A percentile compares a stretch with the other conserved stretches of the same genome.
Conservation (phyloP, 164 flowering plant genomes). For the Berberis vulgaris region DNA sequence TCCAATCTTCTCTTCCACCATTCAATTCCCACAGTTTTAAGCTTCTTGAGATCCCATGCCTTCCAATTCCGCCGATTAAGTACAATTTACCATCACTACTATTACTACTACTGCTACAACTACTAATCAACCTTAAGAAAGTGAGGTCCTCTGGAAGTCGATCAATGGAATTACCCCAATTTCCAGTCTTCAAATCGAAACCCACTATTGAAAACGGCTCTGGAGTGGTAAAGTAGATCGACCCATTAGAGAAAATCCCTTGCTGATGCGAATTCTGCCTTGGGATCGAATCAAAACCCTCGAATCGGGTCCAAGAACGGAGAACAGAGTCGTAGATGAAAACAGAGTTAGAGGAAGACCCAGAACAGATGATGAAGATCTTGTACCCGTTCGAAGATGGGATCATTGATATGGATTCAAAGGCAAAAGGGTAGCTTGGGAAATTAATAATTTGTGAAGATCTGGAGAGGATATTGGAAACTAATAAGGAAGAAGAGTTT, state of each 20-base stretch:
- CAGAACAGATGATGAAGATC: constrained; percentile 11
- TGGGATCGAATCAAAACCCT: constrained; percentile 15
- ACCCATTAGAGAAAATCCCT: constrained; percentile 35
- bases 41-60: constrained; percentile 52
- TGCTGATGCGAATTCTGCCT: constrained; percentile 26
- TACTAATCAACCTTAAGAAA: constrained; percentile 40
- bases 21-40: constrained; percentile 49
- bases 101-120: constrained; percentile 9
- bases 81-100: constrained; percentile 28
- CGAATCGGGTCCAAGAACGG: constrained; percentile 33
- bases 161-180: constrained; percentile 22
- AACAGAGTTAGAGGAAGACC: constrained; percentile 15
- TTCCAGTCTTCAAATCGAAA: constrained; percentile 40
- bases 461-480: constrained; percentile 42
- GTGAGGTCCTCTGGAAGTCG: constrained; percentile 37
- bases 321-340: constrained; percentile 40
- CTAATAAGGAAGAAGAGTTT: constrained; percentile 32
- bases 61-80: constrained; percentile 61
- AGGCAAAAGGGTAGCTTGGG: constrained; percentile 35
- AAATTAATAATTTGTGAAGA: constrained; percentile 29
- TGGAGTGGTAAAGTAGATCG: constrained; percentile 39
- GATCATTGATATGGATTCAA: constrained; percentile 26
- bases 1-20: constrained; percentile 27
- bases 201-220: constrained; percentile 43
- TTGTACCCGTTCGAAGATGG: constrained; percentile 15